A percentile compares a stretch with the other conserved stretches of the same genome.
These are phyloP conservation scores for Capsicum chinense DNA, from an alignment of 257 asterid genomes.

Conservation along the genomic window DNA sequence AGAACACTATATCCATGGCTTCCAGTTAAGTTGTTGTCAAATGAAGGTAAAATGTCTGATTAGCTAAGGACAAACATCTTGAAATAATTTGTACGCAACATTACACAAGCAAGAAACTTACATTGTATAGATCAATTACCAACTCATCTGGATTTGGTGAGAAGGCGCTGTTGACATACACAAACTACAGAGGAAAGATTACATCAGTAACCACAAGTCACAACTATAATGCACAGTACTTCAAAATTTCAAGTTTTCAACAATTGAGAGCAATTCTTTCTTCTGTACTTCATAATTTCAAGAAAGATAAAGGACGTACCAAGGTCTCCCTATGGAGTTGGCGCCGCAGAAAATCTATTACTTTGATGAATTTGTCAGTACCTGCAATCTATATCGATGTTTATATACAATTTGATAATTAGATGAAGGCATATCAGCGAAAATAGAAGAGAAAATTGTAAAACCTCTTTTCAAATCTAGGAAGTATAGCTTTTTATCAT, in stretches of 20 bases:
- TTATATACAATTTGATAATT: constrained; percentile 9
- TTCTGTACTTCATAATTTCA: neutral
- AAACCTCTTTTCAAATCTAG: neutral
- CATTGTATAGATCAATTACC: constrained; percentile 76
- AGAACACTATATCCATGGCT: neutral
- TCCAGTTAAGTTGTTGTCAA: neutral
- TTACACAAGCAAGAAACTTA: constrained; percentile 42
- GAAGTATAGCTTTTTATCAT: neutral
- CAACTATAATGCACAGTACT: neutral
- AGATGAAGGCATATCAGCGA: neutral
- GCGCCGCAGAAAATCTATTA: constrained; percentile 90
- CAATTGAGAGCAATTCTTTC: neutral
- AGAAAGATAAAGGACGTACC: constrained; percentile 44
- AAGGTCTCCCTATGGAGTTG: constrained; percentile 93
- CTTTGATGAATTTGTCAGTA: constrained; percentile 83
- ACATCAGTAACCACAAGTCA: constrained; percentile 31
- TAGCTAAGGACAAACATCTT: neutral
- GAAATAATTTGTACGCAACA: neutral
- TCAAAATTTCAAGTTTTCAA: neutral
- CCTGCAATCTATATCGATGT: constrained; percentile 68
- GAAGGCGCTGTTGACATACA: constrained; percentile 95
- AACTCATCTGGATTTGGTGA: constrained; percentile 95
- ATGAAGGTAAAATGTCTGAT: neutral
- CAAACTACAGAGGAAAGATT: constrained; percentile 60
- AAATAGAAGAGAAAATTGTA: neutral